Evolutionary conservation across 495 filamentous ascomycete species (phyloP), one percentile per base, ranked within the genome.

Genomic region (Wilcoxina mikolae): DNA sequence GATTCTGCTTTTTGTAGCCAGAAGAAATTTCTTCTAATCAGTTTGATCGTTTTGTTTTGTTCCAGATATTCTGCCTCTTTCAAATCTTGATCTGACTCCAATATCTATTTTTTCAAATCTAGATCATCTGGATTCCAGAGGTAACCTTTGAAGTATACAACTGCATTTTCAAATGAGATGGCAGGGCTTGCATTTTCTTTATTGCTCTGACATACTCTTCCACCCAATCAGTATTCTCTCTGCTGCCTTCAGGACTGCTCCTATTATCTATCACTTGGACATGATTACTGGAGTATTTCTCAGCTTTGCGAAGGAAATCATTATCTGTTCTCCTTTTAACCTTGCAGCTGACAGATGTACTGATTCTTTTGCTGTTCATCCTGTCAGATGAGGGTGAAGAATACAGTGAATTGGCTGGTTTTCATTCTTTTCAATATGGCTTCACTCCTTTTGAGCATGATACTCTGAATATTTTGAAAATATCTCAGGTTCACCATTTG

Each of bases 401-500:
- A 2, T 18, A 1, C 15, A 12, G 15, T 11, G n/a, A 25, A 46
- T 46, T 20, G 43, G 43, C 43, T 46, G 43, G 24, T 46, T 23
- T 7, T 46, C 48, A n/a, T n/a, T n/a, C n/a, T n/a, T n/a, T n/a
- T n/a, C n/a, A n/a, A n/a, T n/a, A n/a, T n/a, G n/a, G 55, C 46
- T 52, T 12, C 52, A 45, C 43, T 45, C 56, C 25, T 54, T 27
- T 41, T 41, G 11, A 24, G 51, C 35, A 17, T 22, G 51, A 17
- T 44, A 43, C 23, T 39, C 27, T 29, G 53, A 46, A 35, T 46
- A 44, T 41, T 46, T 44, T 1, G 58, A 56, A 3, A 60, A 41
- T 1, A 41, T 28, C 48, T 60, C 58, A 15, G 54, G 54, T 43
- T 56, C 57, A 18, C 49, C 54, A 20, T 50, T 53, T 28, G 48